Evolutionary conservation across 164 flowering plant genomes (phyloP).

Genomic region (Litsea cubeba): DNA sequence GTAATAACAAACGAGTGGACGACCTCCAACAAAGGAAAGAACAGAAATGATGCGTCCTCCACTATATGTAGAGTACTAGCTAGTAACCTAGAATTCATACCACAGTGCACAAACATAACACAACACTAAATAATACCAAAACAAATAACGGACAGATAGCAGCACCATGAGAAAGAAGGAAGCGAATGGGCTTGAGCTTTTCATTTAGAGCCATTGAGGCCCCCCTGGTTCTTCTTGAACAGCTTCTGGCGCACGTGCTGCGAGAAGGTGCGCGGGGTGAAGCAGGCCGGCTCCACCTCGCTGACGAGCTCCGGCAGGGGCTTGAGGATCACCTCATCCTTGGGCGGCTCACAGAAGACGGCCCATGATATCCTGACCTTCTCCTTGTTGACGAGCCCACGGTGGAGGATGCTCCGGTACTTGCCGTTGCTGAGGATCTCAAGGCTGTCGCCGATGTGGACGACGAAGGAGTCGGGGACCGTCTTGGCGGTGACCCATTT

Average conservation of each 20-base stretch:
- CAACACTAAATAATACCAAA: too few species aligned
- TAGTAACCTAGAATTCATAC: too few species aligned
- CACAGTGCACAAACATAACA: too few species aligned
- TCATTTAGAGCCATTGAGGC: too few species aligned
- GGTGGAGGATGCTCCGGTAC: constrained; percentile 85
- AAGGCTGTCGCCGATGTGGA: constrained; percentile 86
- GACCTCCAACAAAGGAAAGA: too few species aligned
- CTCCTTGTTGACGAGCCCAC: constrained; percentile 93
- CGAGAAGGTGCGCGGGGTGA: constrained; percentile 76
- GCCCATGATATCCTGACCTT: constrained; percentile 97
- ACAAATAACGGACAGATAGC: too few species aligned
- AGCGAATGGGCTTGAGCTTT: too few species aligned
- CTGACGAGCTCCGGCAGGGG: constrained; percentile 73
- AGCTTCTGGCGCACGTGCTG: constrained; percentile 79
- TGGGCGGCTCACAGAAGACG: constrained; percentile 90
- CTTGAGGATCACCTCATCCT: constrained; percentile 72
- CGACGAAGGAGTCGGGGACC: constrained; percentile 74
- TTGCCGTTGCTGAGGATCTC: constrained; percentile 87
- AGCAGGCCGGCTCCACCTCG: constrained; percentile 57
- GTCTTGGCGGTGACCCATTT: constrained; percentile 93
- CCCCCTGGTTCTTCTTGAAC: constrained; percentile 60
- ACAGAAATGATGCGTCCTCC: too few species aligned
- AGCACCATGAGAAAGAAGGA: too few species aligned
- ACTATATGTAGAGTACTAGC: too few species aligned
- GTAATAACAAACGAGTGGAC: too few species aligned